Percentiles rank a stretch among this genome's conserved stretches.
Conservation (phyloP, 169 alveolate genomes). For the Plasmodium reichenowi region DNA sequence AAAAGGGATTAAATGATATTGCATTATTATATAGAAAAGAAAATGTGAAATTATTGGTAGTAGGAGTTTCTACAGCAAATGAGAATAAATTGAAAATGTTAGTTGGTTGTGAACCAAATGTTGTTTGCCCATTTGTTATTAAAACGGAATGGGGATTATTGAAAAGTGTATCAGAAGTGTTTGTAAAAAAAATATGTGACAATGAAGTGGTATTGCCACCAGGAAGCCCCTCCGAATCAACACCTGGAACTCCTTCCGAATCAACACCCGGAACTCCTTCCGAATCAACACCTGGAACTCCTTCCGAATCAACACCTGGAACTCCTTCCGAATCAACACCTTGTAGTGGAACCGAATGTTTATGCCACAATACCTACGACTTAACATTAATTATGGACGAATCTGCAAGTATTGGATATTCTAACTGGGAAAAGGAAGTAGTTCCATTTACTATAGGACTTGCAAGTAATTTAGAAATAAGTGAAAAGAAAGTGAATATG, state of each 20-base stretch:
- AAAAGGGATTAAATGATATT: constrained; percentile 10
- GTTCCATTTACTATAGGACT: constrained; percentile 19
- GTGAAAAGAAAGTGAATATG: constrained; percentile 34
- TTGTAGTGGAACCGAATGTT: constrained; percentile 59
- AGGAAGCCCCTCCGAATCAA: constrained; percentile 30
- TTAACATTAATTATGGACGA: constrained; percentile 66
- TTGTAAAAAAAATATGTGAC: constrained; percentile 46
- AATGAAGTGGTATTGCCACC: constrained; percentile 23
- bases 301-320: constrained; percentile 25
- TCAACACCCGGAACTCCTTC: constrained; percentile 22
- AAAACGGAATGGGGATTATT: constrained; percentile 56
- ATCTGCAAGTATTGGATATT: constrained; percentile 50
- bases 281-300: constrained; percentile 3
- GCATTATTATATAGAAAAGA: constrained; percentile 57
- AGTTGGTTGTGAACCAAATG: constrained; percentile 29
- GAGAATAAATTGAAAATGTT: constrained; percentile 31
- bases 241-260: constrained; percentile 12
- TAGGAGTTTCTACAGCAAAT: constrained; percentile 68
- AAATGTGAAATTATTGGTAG: constrained; percentile 46
- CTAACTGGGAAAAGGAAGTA: constrained; percentile 58
- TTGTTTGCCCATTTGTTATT: constrained; percentile 44
- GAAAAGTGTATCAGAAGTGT: constrained; percentile 3
- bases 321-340: constrained; percentile 17
- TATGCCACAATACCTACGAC: constrained; percentile 52
- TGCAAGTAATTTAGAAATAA: constrained; percentile 21